phyloP scores from a whole-genome alignment of 2,329 filamentous ascomycete species.

The Camillea tinctor region DNA sequence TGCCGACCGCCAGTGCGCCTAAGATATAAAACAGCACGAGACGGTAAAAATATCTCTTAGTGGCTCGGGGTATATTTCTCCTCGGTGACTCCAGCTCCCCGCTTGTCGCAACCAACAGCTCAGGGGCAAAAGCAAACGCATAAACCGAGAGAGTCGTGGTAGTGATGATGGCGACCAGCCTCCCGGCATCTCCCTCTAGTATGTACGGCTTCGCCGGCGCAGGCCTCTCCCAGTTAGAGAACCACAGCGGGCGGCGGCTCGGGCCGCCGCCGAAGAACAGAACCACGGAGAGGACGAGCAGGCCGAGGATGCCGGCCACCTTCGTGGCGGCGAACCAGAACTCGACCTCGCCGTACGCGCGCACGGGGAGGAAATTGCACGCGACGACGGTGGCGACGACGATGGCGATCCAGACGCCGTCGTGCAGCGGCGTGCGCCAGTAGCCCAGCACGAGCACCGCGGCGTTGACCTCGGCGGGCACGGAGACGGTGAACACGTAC shows the following conservation, averaged over 20 bases:
- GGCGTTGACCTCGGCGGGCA: slow-evolving; percentile 45
- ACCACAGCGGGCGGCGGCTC: slow-evolving; percentile 41
- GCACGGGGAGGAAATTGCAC: slow-evolving; percentile 41
- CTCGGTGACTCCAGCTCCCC: slow-evolving; percentile 7
- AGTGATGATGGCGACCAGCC: slow-evolving; percentile 8
- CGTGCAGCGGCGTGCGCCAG: slow-evolving; percentile 25
- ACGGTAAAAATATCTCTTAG: slow-evolving; percentile 34
- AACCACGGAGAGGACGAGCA: slow-evolving; percentile 47
- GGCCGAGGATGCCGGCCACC: slow-evolving; percentile 46
- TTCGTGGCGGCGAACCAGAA: slow-evolving; percentile 51
- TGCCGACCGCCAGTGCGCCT: slow-evolving; percentile 36
- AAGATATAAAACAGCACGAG: slow-evolving; percentile 37
- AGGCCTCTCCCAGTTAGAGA: slow-evolving; percentile 37
- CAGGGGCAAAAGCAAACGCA: slow-evolving; percentile 28
- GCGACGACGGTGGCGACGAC: slow-evolving; percentile 39
- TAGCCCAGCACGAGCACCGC: slow-evolving; percentile 43
- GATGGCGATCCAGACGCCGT: slow-evolving; percentile 44
- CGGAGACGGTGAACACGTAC: slow-evolving; percentile 44
- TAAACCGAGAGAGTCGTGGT: slow-evolving; percentile 4
- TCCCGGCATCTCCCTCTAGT: slow-evolving; percentile 23
- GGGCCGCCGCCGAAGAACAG: slow-evolving; percentile 47
- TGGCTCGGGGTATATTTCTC: slow-evolving; percentile 17
- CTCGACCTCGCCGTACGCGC: slow-evolving; percentile 50
- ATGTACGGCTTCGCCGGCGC: slow-evolving; percentile 28
- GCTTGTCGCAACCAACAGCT: slow-evolving; percentile 24